These are phyloP conservation scores for Nicotiana sylvestris DNA, from an alignment of 257 asterid species.

Conservation along the genomic window DNA sequence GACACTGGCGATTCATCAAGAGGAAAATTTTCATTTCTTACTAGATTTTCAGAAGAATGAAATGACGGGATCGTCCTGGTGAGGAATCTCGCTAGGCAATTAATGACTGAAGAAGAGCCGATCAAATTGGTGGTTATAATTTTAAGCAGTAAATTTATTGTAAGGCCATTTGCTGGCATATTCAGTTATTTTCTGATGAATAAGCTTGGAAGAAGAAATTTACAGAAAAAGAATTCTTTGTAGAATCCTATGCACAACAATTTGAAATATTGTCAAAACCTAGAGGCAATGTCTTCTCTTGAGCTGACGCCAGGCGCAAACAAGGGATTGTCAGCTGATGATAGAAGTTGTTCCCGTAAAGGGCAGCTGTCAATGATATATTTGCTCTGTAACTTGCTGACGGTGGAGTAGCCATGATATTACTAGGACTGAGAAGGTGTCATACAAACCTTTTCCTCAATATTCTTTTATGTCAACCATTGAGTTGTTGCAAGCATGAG, in stretches of 20 bases:
- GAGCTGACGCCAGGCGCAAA: conserved; percentile 82
- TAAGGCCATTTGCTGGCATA: conserved; percentile 73
- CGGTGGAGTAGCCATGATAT: conserved; percentile 82
- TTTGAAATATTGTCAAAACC: conserved; percentile 47
- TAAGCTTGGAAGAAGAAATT: conserved; percentile 53
- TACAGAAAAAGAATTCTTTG: conserved; percentile 74
- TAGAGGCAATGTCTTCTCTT: conserved; percentile 77
- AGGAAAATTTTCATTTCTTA: background rate
- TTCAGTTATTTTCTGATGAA: conserved; percentile 48
- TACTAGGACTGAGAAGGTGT: conserved; percentile 71
- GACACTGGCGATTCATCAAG: background rate
- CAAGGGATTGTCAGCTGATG: conserved; percentile 72
- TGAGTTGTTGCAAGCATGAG: background rate
- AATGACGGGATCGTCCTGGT: conserved; percentile 80
- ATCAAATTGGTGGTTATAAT: conserved; percentile 77
- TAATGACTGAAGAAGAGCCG: conserved; percentile 69
- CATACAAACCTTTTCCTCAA: background rate
- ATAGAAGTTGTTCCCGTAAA: conserved; percentile 88
- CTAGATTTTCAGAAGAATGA: background rate
- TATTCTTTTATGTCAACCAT: background rate
- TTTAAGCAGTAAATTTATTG: conserved; percentile 77
- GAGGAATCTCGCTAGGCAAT: conserved; percentile 67
- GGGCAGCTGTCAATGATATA: conserved; percentile 91
- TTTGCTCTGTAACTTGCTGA: conserved; percentile 86
- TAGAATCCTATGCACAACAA: conserved; percentile 49